These are phyloP conservation scores for Conticribra guillardii DNA, from an alignment of 108 stramenopile species.

Conservation along the genomic window DNA sequence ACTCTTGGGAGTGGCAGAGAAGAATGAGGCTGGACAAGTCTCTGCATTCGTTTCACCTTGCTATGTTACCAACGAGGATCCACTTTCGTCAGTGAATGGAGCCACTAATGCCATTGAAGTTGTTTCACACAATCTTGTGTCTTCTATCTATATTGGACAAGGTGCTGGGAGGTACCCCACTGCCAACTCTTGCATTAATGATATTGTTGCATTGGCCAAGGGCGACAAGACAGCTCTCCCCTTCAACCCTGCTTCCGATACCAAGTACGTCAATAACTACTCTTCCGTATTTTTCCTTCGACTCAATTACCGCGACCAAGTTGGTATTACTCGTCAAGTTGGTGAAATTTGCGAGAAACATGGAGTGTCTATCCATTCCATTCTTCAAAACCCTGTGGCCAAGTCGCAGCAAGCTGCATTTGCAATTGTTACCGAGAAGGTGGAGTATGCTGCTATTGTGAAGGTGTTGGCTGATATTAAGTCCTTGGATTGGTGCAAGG, in stretches of 20 bases:
- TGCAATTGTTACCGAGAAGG: slow-evolving; percentile 87
- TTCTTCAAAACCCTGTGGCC: slow-evolving; percentile 83
- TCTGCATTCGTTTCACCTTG: slow-evolving; percentile 87
- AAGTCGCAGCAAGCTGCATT: slow-evolving; percentile 79
- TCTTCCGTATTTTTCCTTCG: slow-evolving; percentile 86
- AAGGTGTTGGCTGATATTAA: slow-evolving; percentile 79
- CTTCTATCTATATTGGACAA: slow-evolving; percentile 85
- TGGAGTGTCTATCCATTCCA: slow-evolving; percentile 85
- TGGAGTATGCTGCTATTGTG: slow-evolving; percentile 62
- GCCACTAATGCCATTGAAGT: slow-evolving; percentile 90
- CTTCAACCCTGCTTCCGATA: slow-evolving; percentile 63
- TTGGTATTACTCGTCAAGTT: slow-evolving; percentile 84
- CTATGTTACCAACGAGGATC: slow-evolving; percentile 76
- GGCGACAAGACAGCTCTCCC: slow-evolving; percentile 72
- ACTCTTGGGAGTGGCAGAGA: slow-evolving; percentile 79
- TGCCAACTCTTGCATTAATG: slow-evolving; percentile 86
- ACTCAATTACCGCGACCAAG: slow-evolving; percentile 69
- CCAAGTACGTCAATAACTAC: slow-evolving; percentile 75
- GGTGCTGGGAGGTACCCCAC: slow-evolving; percentile 92
- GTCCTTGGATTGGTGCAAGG: slow-evolving; percentile 80
- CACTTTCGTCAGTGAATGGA: slow-evolving; percentile 76
- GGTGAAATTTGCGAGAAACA: slow-evolving; percentile 88
- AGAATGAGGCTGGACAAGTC: slow-evolving; percentile 53
- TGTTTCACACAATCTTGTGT: slow-evolving; percentile 69
- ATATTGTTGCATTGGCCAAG: slow-evolving; percentile 85